phyloP scores from a whole-genome alignment of 257 asterid species.

The Eucommia ulmoides region DNA sequence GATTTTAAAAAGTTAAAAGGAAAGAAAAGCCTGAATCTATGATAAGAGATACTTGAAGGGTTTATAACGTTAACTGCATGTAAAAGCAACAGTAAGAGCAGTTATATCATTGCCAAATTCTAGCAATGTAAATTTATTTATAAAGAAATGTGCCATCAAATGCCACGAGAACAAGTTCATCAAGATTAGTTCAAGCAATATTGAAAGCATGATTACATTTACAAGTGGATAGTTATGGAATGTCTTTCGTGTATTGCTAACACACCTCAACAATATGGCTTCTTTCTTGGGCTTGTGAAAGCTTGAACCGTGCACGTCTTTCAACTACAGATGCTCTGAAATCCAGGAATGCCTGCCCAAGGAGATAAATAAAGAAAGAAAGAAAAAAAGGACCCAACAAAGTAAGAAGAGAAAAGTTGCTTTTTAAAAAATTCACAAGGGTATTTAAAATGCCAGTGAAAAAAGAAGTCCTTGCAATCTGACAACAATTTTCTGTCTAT shows the following conservation, averaged over 20 bases:
- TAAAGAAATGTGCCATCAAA: background rate
- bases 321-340: constrained; percentile 88
- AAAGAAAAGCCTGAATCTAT: no score
- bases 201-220: no score
- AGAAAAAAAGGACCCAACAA: constrained; percentile 8
- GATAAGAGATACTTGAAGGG: no score
- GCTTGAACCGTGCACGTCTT: constrained; percentile 79
- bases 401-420: constrained; percentile 1
- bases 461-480: background rate
- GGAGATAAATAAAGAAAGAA: constrained; percentile 1
- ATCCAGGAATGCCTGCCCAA: constrained; percentile 74
- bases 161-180: no score
- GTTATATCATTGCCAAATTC: background rate
- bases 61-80: no score
- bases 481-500: no score
- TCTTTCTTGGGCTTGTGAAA: constrained; percentile 80
- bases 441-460: background rate
- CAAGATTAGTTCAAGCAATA: no score
- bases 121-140: background rate
- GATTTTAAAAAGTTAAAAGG: background rate
- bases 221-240: no score
- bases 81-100: background rate
- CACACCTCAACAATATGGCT: constrained; percentile 90
- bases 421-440: background rate
- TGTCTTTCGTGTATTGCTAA: no score